phyloP scores from a whole-genome alignment of 495 filamentous ascomycete species.

The Annulohypoxylon bovei region DNA sequence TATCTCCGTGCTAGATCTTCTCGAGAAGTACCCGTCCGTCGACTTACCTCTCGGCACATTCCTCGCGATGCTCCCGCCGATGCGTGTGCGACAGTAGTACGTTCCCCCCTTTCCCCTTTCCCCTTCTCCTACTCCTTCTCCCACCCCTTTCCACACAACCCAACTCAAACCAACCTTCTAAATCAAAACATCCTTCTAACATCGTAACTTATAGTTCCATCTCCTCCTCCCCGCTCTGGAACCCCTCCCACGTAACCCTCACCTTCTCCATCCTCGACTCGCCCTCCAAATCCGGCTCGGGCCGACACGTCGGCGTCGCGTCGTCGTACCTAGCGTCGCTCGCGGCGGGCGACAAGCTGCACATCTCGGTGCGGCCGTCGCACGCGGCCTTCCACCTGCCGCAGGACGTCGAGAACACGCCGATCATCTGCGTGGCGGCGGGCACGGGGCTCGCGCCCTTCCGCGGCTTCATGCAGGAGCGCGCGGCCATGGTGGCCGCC shows the following conservation, averaged over 20 bases:
- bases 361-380: slow-evolving; percentile 67
- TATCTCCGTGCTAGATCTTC: slow-evolving; percentile 70
- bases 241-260: slow-evolving; percentile 67
- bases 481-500: slow-evolving; percentile 63
- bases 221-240: slow-evolving; percentile 73
- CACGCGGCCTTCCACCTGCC: slow-evolving; percentile 75
- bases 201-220: slow-evolving; percentile 62
- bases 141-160: no score
- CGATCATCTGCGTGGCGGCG: slow-evolving; percentile 71
- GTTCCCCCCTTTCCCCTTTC: slow-evolving; percentile 3
- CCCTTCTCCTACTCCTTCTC: no score
- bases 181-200: slow-evolving; percentile 20
- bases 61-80: slow-evolving; percentile 75
- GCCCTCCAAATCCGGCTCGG: slow-evolving; percentile 61
- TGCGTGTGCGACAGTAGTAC: slow-evolving; percentile 77
- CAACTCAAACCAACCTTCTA: neutral
- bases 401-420: slow-evolving; percentile 64
- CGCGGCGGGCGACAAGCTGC: slow-evolving; percentile 66
- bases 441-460: slow-evolving; percentile 72
- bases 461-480: slow-evolving; percentile 76
- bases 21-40: slow-evolving; percentile 66
- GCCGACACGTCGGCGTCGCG: slow-evolving; percentile 64
- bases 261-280: slow-evolving; percentile 73
- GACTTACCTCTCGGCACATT: slow-evolving; percentile 68
- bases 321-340: slow-evolving; percentile 70